Evolutionary conservation across 2,329 filamentous ascomycete species (phyloP), one percentile per base, ranked within the genome.

Genomic region (Fusarium mundagurra): DNA sequence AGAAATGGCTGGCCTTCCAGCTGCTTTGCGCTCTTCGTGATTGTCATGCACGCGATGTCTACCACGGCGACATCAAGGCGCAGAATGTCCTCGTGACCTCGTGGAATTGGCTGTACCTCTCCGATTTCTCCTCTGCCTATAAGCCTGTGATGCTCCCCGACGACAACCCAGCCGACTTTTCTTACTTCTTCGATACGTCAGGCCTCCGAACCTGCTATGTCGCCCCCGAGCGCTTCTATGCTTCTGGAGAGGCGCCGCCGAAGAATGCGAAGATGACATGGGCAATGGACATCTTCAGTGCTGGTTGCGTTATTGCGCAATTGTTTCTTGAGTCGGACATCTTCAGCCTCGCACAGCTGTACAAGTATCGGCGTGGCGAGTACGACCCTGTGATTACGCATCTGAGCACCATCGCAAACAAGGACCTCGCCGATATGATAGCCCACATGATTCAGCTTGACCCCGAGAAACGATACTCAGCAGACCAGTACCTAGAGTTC

Each of bases 211-310:
- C 95, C 9, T 99, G 96, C 84, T 98, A 99, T 79, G 87, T 99
- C 34, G 97, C 97, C 1, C 96, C 96, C 3, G 97, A 99, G 82
- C 89, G 96, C 47, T 99, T 99, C 81, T 87, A 96, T 24, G 90
- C 91, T 9, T 88, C 92, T 7, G 92, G 91, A 29, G 90, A 92
- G 74, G 88, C 90, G 27, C 88, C 91, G 12, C 89, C 92, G 55
- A 89, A 87, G 43, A 83, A 86, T 63, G 82, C 90, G 81, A 86
- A 90, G 84, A 84, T 91, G 78, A 91, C 88, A 9, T 98, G 96
- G 95, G 96, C 96, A 43, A 99, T 99, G 97, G 96, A 99, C 81
- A 92, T 99, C 41, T 99, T 99, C 85, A 98, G 96, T 82, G 93
- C 93, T 29, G 96, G 96, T 13, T 99, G 97, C 81, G 95, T 98